Evolutionary conservation across 805 yeast genomes (phyloP), one percentile per base, ranked within the genome.

Genomic region (Myxozyma nipponensis): DNA sequence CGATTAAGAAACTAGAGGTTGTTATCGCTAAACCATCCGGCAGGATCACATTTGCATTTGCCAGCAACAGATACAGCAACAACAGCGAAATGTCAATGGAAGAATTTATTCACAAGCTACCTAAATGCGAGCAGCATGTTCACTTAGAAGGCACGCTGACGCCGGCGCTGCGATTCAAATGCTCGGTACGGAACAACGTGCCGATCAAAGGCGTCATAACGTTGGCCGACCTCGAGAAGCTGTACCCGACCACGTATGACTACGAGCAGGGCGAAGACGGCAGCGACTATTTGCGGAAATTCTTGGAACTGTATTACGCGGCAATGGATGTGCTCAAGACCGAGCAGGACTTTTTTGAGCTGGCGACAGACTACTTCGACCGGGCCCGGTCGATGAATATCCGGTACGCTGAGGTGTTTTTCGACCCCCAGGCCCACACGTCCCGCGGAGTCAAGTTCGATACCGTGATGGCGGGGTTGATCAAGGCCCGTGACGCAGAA

Each of bases 121-220:
- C 95, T 52, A 86, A 86, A 67, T 86, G 95, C 72, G 95, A 86
- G 66, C 95, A 86, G 63, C 95, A 86, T 63, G 78, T 85, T 47
- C 95, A 86, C 67, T 65, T 86, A 37, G 93, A 85, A 71, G 95
- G 93, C 30, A 84, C 93, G 36, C 67, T 85, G 46, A 83, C 82
- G 51, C 91, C 93, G n/a, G 77, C 77, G 41, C 74, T 84, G 30
- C 70, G 85, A 44, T 84, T 83, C 67, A 75, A 77, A 39, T 70
- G 85, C 50, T 87, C 90, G 0, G 69, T 75, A 60, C 77, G 86
- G 68, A 84, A 84, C 69, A 66, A 69, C 26, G 72, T 85, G 50
- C 50, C 64, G 13, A 69, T 86, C 30, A 69, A 68, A 23, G 84
- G 83, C 68, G 91, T 93, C 36, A 66, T 70, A 42, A 66, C 81